Percentiles rank a stretch among this genome's conserved stretches.
phyloP scores from a whole-genome alignment of 1,284 basidiomycete species.

The Pascua guehoae region DNA sequence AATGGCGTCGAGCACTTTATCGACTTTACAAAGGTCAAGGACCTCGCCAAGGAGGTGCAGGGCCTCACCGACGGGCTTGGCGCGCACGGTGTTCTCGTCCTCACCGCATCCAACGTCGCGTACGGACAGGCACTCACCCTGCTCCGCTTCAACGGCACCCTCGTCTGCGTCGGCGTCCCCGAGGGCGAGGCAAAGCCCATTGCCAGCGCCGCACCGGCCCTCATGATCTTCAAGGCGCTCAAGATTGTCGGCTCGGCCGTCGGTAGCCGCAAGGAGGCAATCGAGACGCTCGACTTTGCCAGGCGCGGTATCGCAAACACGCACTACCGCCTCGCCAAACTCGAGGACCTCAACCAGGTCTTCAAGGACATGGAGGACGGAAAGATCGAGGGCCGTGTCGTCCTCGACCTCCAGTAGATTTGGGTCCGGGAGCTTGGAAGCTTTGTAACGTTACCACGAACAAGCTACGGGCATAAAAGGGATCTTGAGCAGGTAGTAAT shows the following conservation, averaged over 20 bases:
- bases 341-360: constrained; percentile 11
- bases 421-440: no score
- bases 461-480: no score
- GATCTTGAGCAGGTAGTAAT: no score
- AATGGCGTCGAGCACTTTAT: constrained; percentile 76
- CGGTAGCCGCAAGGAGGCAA: constrained; percentile 9
- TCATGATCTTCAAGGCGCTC: constrained; percentile 14
- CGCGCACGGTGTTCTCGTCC: constrained; percentile 69
- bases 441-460: no score
- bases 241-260: constrained; percentile 9
- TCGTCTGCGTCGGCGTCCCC: constrained; percentile 73
- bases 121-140: constrained; percentile 70
- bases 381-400: constrained; percentile 16
- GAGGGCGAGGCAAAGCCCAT: constrained; percentile 33
- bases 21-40: constrained; percentile 61
- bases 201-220: constrained; percentile 1
- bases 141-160: constrained; percentile 58
- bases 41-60: constrained; percentile 11
- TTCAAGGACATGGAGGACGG: constrained; percentile 16
- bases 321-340: constrained; percentile 11
- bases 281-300: constrained; percentile 19
- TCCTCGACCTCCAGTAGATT: constrained; percentile 9
- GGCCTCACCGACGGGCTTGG: constrained; percentile 60
- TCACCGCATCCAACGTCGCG: constrained; percentile 54
- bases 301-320: constrained; percentile 8